Evolutionary conservation across 352 stramenopile species (phyloP).

Genomic region (Globisporangium radiosum): DNA sequence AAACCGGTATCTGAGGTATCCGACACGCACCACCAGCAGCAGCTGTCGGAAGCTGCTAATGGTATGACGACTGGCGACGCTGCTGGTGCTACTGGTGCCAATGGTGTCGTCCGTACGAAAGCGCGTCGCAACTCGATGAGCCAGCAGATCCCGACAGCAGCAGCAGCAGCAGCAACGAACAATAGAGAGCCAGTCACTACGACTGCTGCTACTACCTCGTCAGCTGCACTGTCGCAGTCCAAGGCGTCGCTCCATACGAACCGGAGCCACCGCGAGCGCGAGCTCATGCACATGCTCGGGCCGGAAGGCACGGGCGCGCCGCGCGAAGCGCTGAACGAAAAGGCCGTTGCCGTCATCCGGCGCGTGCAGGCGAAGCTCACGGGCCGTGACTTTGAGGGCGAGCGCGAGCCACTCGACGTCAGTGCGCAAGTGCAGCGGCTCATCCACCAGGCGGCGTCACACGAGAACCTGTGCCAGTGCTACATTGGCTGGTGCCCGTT

Average conservation of each 20-base stretch:
- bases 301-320: slow-evolving; percentile 73
- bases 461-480: slow-evolving; percentile 98
- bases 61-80: too few relatives aligned
- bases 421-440: slow-evolving; percentile 92
- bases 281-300: slow-evolving; percentile 71
- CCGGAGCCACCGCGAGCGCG: slow-evolving; percentile 75
- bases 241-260: slow-evolving; percentile 56
- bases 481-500: slow-evolving; percentile 99
- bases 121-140: slow-evolving; percentile 25
- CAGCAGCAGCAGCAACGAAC: not conserved
- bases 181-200: slow-evolving; percentile 4
- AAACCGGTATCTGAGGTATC: too few relatives aligned
- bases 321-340: slow-evolving; percentile 91
- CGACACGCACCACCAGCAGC: not conserved
- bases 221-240: slow-evolving; percentile 43
- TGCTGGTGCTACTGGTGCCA: too few relatives aligned
- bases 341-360: slow-evolving; percentile 94
- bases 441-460: slow-evolving; percentile 97
- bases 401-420: slow-evolving; percentile 65
- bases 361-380: slow-evolving; percentile 99
- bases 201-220: slow-evolving; percentile 22
- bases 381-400: slow-evolving; percentile 94
- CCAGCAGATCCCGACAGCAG: slow-evolving; percentile 9
- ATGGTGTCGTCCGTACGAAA: slow-evolving; percentile 19
- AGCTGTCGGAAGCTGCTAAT: not conserved